Conservation (phyloP, 371 early-diverging fungal genomes). For the Fennellomyces sp. region DNA sequence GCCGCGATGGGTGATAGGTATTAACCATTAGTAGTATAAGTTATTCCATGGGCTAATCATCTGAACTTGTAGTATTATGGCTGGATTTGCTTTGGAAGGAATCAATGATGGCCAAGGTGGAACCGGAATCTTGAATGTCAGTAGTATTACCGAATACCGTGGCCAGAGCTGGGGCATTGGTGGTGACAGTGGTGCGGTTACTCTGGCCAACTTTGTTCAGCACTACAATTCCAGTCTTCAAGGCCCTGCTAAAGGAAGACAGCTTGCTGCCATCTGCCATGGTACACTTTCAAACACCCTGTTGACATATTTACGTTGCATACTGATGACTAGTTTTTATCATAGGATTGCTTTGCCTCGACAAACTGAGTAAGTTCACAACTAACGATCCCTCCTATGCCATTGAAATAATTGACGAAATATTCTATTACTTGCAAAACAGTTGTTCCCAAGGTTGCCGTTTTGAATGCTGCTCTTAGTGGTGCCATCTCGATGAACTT, state of each 20-base stretch:
- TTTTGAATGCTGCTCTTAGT: slow-evolving; percentile 43
- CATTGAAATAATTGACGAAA: too few relatives aligned
- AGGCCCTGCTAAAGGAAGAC: slow-evolving; percentile 34
- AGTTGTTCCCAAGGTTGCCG: background rate
- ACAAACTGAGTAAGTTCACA: too few relatives aligned
- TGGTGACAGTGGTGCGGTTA: slow-evolving; percentile 39
- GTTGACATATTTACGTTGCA: too few relatives aligned
- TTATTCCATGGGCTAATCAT: background rate
- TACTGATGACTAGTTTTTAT: too few relatives aligned
- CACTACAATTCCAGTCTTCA: slow-evolving; percentile 31
- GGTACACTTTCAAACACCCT: background rate
- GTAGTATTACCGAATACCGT: slow-evolving; percentile 36
- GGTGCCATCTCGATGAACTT: slow-evolving; percentile 38
- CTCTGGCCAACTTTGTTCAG: slow-evolving; percentile 40
- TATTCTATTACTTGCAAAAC: too few relatives aligned
- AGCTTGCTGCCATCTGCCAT: slow-evolving; percentile 2
- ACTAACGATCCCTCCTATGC: too few relatives aligned
- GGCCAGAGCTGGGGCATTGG: slow-evolving; percentile 50
- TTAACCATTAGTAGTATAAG: background rate
- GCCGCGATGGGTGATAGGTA: slow-evolving; percentile 33
- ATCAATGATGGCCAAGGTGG: slow-evolving; percentile 11
- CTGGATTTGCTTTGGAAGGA: slow-evolving; percentile 39
- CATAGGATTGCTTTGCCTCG: too few relatives aligned
- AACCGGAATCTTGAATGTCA: slow-evolving; percentile 21
- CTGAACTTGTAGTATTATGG: slow-evolving; percentile 30